phyloP scores from a whole-genome alignment of 306 rosid genomes.

The Inga leiocalycina region DNA sequence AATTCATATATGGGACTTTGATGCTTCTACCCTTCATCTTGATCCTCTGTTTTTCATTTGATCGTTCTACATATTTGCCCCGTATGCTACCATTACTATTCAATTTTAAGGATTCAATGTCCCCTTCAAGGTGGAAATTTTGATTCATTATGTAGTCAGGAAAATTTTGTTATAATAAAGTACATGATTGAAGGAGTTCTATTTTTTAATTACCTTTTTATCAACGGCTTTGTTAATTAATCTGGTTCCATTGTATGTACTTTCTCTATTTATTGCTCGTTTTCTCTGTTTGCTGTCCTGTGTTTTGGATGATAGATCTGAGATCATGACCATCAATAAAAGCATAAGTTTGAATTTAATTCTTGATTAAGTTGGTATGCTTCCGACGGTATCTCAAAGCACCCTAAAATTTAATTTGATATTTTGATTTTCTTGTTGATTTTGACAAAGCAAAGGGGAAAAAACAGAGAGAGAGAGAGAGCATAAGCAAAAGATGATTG shows the following conservation, averaged over 20 bases:
- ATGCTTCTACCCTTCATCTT: slow-evolving; percentile 1
- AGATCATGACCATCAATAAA: slow-evolving; percentile 24
- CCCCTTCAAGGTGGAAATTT: slow-evolving; percentile 54
- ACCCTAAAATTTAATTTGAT: not conserved
- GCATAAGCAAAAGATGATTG: slow-evolving; percentile 1
- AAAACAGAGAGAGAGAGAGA: not conserved
- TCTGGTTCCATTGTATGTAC: slow-evolving; percentile 65
- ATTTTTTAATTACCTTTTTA: slow-evolving; percentile 37
- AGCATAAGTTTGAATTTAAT: not conserved
- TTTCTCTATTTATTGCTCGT: slow-evolving; percentile 34
- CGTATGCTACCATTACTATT: slow-evolving; percentile 42
- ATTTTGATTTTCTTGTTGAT: not conserved
- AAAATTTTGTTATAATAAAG: slow-evolving; percentile 58
- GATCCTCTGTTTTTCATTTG: slow-evolving; percentile 5
- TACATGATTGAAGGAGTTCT: slow-evolving; percentile 39
- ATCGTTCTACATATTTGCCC: slow-evolving; percentile 26
- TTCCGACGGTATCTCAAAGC: not conserved
- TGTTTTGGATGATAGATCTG: slow-evolving; percentile 16
- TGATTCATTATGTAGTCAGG: slow-evolving; percentile 49
- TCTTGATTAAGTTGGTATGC: not conserved
- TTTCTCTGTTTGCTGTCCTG: slow-evolving; percentile 32
- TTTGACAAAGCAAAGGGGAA: not conserved
- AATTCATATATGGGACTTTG: slow-evolving; percentile 2
- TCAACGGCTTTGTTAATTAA: slow-evolving; percentile 52
- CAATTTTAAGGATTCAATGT: slow-evolving; percentile 39